phyloP scores from a whole-genome alignment of 2,329 filamentous ascomycete genomes.

The Fusarium dimerum region DNA sequence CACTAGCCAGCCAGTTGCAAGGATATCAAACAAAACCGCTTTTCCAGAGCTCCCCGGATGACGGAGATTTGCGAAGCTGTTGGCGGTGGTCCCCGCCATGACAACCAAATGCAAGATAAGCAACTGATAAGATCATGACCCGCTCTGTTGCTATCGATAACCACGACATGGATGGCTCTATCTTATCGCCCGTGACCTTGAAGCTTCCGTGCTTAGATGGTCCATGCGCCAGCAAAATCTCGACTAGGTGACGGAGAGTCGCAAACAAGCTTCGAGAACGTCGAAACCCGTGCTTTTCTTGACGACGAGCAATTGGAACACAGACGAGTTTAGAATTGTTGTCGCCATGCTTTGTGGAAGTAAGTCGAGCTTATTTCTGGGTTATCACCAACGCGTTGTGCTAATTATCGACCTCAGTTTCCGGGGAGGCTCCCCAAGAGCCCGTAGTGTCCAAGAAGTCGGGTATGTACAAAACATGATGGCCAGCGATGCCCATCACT shows the following conservation, averaged over 20 bases:
- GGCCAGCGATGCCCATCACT: slow-evolving; percentile 11
- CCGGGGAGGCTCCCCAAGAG: slow-evolving; percentile 92
- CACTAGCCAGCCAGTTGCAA: background rate
- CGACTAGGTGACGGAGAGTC: slow-evolving; percentile 27
- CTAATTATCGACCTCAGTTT: slow-evolving; percentile 61
- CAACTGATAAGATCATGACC: slow-evolving; percentile 13
- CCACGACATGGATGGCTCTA: slow-evolving; percentile 6
- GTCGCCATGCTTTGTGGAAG: slow-evolving; percentile 52
- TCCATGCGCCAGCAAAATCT: slow-evolving; percentile 36
- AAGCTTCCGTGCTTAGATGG: slow-evolving; percentile 21
- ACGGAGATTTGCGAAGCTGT: slow-evolving; percentile 27
- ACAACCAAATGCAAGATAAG: slow-evolving; percentile 8
- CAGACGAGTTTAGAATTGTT: slow-evolving; percentile 26
- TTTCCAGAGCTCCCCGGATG: slow-evolving; percentile 12
- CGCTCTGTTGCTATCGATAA: background rate
- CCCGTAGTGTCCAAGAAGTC: slow-evolving; percentile 95
- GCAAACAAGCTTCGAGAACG: slow-evolving; percentile 26
- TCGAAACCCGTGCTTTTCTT: slow-evolving; percentile 23
- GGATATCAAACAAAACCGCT: background rate
- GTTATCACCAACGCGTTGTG: slow-evolving; percentile 4
- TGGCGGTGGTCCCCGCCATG: slow-evolving; percentile 25
- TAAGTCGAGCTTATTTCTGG: slow-evolving; percentile 26
- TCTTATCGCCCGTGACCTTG: slow-evolving; percentile 34
- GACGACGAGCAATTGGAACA: slow-evolving; percentile 33
- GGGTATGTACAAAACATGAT: slow-evolving; percentile 55